Evolutionary conservation across 2,329 filamentous ascomycete genomes (phyloP), one percentile per base, ranked within the genome.

Genomic region (Ophiocordyceps unilateralis): DNA sequence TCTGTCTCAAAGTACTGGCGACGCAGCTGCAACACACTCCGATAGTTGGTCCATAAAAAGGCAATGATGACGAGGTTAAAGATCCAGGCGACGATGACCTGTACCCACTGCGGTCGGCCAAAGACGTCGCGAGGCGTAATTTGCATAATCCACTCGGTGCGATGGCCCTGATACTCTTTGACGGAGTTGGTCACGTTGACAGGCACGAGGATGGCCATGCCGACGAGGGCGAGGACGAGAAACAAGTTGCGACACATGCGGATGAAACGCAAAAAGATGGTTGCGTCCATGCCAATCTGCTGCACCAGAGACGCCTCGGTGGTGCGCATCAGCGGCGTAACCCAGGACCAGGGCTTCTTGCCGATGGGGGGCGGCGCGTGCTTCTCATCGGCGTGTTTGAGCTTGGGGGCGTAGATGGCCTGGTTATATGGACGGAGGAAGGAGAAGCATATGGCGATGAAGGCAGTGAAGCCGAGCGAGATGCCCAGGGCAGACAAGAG

Each of bases 201-300:
- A 0, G 91, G 91, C 34, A 95, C 78, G 49, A 95, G 69, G 46
- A 96, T 75, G 42, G 68, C 69, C 50, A 84, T 81, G 17, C 83
- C 86, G 26, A 93, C 60, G 7, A 93, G 49, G 23, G 78, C 73
- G 44, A 95, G 64, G 8, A 75, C 63, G 23, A 83, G 56, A 57
- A 96, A 94, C 49, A 96, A 83, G 58, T 94, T 91, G 46, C 91
- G 79, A 56, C 84, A 84, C 91, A 98, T 96, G 50, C 79, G 74
- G 41, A 80, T 76, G 54, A 95, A 88, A 42, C 89, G 80, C 50
- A 98, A 67, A 59, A 98, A 96, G 40, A 98, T 66, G 9, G 83
- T 82, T 9, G 88, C 91, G 62, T 98, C 91, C 66, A 98, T 69
- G 41, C 91, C 91, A 34, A 94, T 79, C 52, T 82, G 78, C n/a